Evolutionary conservation across 768 basidiomycete genomes (phyloP).

Genomic region (Agaricus sinodeliciosus): DNA sequence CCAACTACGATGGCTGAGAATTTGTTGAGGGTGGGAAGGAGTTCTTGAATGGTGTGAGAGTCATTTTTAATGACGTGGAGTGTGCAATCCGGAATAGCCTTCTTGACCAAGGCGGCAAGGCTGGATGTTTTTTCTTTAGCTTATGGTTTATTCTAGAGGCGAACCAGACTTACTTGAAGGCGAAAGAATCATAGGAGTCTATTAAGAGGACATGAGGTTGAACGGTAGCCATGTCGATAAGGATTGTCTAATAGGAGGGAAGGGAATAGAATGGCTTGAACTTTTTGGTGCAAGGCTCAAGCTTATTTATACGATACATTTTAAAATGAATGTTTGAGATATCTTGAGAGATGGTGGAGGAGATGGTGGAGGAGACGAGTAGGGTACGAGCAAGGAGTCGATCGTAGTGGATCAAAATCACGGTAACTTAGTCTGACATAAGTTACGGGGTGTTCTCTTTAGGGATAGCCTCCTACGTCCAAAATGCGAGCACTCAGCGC

Average conservation of each 20-base stretch:
- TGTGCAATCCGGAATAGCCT: constrained; percentile 50
- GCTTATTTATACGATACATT: too few relatives aligned
- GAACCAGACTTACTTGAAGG: constrained; percentile 58
- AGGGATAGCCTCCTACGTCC: too few relatives aligned
- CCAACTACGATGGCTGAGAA: constrained; percentile 73
- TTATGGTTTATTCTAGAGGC: neutral
- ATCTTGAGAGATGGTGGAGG: neutral
- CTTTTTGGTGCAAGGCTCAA: too few relatives aligned
- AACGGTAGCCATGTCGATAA: constrained; percentile 25
- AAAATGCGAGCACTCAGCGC: too few relatives aligned
- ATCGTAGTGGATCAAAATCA: too few relatives aligned
- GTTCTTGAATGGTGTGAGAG: constrained; percentile 37
- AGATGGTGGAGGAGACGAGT: neutral
- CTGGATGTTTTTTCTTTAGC: constrained; percentile 28
- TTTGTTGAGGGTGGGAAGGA: constrained; percentile 46
- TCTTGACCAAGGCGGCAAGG: constrained; percentile 64
- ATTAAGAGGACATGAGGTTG: constrained; percentile 58
- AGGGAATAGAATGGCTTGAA: neutral
- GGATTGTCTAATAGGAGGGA: neutral
- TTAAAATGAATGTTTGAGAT: neutral
- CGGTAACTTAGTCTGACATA: too few relatives aligned
- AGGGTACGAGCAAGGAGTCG: too few relatives aligned
- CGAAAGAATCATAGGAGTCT: constrained; percentile 86
- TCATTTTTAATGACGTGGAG: constrained; percentile 77
- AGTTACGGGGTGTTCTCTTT: too few relatives aligned